Evolutionary conservation across 139 green algal genomes (phyloP), one percentile per base, ranked within the genome.

Genomic region (Picochlorum sp.): DNA sequence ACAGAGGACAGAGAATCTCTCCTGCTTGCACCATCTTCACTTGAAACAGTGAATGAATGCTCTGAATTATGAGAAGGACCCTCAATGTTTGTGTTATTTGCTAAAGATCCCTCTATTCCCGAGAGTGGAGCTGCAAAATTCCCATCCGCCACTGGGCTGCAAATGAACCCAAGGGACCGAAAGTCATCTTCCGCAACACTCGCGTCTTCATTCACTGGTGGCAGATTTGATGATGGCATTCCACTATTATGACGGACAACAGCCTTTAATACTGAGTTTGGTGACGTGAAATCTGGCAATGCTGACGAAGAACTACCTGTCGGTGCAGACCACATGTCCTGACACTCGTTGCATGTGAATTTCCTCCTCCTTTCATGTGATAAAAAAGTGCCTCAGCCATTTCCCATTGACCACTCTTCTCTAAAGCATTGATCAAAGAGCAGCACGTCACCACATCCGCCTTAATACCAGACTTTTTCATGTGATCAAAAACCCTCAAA

Each of bases 401-500:
- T 73, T 92, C 85, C 88, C 88, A 95, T 75, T 92, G 82, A 0
- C 87, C 87, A 20, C 87, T 88, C 37, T 87, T 86, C 79, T 95
- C 88, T 62, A 95, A 70, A 0, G 88, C 88, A 24, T 86, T 88
- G 69, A 95, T 93, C 20, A 95, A 77, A 56, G 71, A 83, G 83
- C 88, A 95, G 82, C 88, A 95, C 3, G 86, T 91, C 3, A 95
- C 87, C 2, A 89, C 88, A 61, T 95, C 88, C 38, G 83, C 85
- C 72, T 88, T 70, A 2, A 93, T 77, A 52, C 81, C 81, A 51
- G 45, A 26, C 6, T 24, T 45, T 67, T 79, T 77, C 78, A 84
- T 84, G 68, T 83, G 62, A 28, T 77, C 49, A 51, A 84, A 84
- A 6, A 83, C 58, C 70, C 69, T 34, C 49, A 85, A 60, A 4